Base-by-base conservation (phyloP, 352 stramenopile genomes). In the Globisporangium radiosum region DNA sequence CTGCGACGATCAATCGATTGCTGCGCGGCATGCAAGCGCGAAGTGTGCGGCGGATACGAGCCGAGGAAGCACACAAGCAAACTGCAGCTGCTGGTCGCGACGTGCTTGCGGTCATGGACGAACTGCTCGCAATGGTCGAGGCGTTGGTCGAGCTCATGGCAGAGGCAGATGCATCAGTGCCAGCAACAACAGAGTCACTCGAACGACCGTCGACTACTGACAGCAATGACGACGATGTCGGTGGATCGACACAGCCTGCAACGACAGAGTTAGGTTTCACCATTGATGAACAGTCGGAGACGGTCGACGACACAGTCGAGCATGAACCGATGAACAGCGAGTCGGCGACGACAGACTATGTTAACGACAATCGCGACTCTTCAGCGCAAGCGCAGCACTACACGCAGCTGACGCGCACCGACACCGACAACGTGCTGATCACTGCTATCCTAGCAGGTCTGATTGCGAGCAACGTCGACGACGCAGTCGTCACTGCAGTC, bases 41-140 rank as follows among this genome's bases (percentile, higher is more conserved):
- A 37, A 8, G 13, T 14, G 54, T 54, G 2, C 25, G n/a, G 15
- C 19, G 15, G 7, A 64, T 53, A 17, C 43, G 53, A 36, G n/a
- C 51, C 13, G 40, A 39, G 8, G 43, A 44, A 42, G 43, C 17
- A 13, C 43, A 6, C 5, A 37, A 57, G 17, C 13, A n/a, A n/a
- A 17, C 4, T 44, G 14, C 25, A 2, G 25, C 25, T 33, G 25
- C 1, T 17, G 8, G 17, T 5, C 17, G 9, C 14, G 52, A 69
- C 36, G 45, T 69, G 1, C 39, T 57, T 37, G 53, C 43, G 11
- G 52, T 62, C 3, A 50, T 68, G 17, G 60, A 65, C 40, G 56
- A 62, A 17, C 42, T 71, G 6, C 43, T 71, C 43, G 13, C 52
- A 15, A 60, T 69, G 14, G 40, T 19, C 42, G 56, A 62, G 9